Base-by-base conservation (phyloP, 108 stramenopile genomes). In the Skeletonema grethae region DNA sequence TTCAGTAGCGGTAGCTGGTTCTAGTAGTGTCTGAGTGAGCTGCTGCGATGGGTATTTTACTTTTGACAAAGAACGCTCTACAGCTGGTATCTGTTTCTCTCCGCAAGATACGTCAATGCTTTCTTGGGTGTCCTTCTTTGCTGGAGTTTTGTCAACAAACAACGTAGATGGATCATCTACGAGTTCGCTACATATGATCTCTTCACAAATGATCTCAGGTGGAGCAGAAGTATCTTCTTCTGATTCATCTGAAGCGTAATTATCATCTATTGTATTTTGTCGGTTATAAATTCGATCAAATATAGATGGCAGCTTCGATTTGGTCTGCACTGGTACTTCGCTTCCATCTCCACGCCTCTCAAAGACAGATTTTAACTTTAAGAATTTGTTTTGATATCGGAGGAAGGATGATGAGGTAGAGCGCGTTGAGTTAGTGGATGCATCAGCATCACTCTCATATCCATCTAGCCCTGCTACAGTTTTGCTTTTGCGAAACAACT, bases 231-330 rank as follows among this genome's bases (percentile, higher is more conserved):
- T 28, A 55, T 46, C 63, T 5, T 64, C 70, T 15, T 78, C 72
- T 28, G 71, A 59, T 18, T 69, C 65, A 5, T 72, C 70, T 13
- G 65, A 67, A 31, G 48, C 75, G 29, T 30, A 43, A 22, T 67
- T 76, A 29, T 30, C 46, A 62, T 72, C 41, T 11, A 24, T 28
- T 32, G 76, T 64, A n/a, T 82, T 78, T 58, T 82, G 81, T 28
- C 73, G 18, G 45, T 57, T 75, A 73, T 79, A 75, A 11, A 70
- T 75, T 24, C 67, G 43, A 31, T 79, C 67, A 30, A 78, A 78
- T 24, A 75, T 35, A 1, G 50, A 6, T 3, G 72, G 73, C 77
- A 61, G 72, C 31, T 32, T 72, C 13, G 68, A 36, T 13, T 43
- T 36, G 25, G 68, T 55, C 57, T 59, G 57, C 24, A 77, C 13